Conservation (phyloP, 2,329 filamentous ascomycete species). For the Fusarium udum region DNA sequence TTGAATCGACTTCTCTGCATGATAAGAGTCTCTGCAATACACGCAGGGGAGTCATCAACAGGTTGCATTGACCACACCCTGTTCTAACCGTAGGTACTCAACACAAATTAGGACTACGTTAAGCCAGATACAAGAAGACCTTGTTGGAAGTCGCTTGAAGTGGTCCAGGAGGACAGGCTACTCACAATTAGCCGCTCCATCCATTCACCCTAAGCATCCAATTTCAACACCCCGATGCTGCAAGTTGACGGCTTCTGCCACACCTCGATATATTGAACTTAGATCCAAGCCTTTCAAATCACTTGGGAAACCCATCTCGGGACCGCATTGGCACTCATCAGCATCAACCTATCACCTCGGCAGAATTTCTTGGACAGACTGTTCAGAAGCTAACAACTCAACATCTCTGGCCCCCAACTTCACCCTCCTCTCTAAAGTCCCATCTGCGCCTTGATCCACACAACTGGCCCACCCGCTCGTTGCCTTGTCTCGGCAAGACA, state of each 20-base stretch:
- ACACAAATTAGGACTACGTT: neutral
- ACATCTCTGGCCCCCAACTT: conserved; percentile 24
- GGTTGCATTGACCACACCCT: conserved; percentile 43
- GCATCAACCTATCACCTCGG: neutral
- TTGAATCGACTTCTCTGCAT: conserved; percentile 4
- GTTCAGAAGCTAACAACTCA: neutral
- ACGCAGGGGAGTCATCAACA: neutral
- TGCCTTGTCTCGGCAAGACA: conserved; percentile 26
- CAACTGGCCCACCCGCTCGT: conserved; percentile 29
- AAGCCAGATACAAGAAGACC: conserved; percentile 13
- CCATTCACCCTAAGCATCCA: conserved; percentile 19
- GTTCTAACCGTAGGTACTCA: conserved; percentile 16
- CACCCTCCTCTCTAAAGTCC: conserved; percentile 15
- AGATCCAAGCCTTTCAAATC: neutral
- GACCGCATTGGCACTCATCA: conserved; percentile 1
- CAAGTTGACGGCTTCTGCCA: conserved; percentile 11
- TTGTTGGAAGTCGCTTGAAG: neutral
- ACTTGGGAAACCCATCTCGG: neutral
- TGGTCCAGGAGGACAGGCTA: conserved; percentile 1
- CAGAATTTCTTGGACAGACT: conserved; percentile 5
- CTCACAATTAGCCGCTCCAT: conserved; percentile 31
- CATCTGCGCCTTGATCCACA: conserved; percentile 30
- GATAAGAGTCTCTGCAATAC: neutral
- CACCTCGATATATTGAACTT: conserved; percentile 14
- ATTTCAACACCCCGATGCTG: conserved; percentile 7